Base-by-base conservation (phyloP, 2,329 filamentous ascomycete species). In the Fusarium cicatricum region DNA sequence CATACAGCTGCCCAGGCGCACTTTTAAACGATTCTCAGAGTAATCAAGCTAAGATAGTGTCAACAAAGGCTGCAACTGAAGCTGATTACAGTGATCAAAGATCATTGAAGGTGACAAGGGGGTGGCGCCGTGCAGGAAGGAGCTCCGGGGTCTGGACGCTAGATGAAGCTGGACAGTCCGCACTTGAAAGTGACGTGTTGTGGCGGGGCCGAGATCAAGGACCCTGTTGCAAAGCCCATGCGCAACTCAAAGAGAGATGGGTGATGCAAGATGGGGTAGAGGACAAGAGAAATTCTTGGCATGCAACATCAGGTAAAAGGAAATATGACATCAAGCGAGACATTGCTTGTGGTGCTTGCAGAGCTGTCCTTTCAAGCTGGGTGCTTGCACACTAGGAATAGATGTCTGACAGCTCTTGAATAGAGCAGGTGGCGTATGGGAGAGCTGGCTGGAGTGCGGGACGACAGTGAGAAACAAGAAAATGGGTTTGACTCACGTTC, bases 121-220 rank as follows among this genome's bases (percentile, higher is more conserved):
- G 48, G 49, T 44, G 52, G 47, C 53, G 50, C 57, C 16, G 54
- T 58, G 51, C 52, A 55, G 42, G 52, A 64, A 56, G 49, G 49
- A 59, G 61, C 47, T 61, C 55, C 52, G 34, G 55, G 53, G 42
- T 40, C 40, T n/a, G 46, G 55, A 57, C 58, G 55, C 50, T 52
- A 64, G 34, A 46, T 64, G 65, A 68, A 65, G 61, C 46, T 61
- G 52, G 53, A 66, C 58, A 63, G 67, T 65, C 55, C 55, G 63
- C 65, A 63, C 58, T 63, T 65, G 65, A 59, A 64, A 67, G 60
- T 65, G 61, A 63, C 58, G 65, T 68, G 65, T 65, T 67, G 62
- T 68, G 65, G 65, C 65, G 60, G 64, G 64, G 56, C 58, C 61
- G 34, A 60, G 54, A 64, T 62, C 52, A 63, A 63, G 55, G 53